Base-by-base conservation (phyloP, 2,329 filamentous ascomycete species). In the Cercospora sp. region DNA sequence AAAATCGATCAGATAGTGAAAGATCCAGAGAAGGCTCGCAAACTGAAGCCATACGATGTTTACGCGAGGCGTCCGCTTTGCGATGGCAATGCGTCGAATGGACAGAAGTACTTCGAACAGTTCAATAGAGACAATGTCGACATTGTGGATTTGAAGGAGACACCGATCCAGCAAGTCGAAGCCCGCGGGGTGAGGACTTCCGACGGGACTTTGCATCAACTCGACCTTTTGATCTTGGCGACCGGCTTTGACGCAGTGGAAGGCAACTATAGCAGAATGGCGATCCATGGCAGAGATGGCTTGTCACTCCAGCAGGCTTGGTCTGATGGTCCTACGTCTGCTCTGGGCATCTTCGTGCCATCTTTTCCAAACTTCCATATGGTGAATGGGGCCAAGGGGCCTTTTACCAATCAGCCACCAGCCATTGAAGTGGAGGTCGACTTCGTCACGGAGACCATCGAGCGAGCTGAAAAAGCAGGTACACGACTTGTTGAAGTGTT, bases 11-110 rank as follows among this genome's bases (percentile, higher is more conserved):
- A 77, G 8, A 81, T 86, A 2, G 81, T 89, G 42, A 76, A 79
- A 0, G 85, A 88, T 64, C 81, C 85, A 0, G 75, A 75, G 26
- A 80, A 82, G 67, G 77, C 81, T 18, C 83, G 86, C n/a, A 70
- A 87, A 2, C 78, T 89, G 9, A 85, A 85, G 0, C 87, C 87
- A 0, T 69, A 79, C 2, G 76, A 84, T 55, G 82, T 81, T 75
- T 85, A 83, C 0, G 84, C 87, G 61, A 82, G 79, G 8, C 64
- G 71, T 9, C 69, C 81, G 5, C 57, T 72, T 6, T 68, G 76
- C 20, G 71, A 74, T 30, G 78, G 78, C 5, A 76, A 76, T 65
- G 79, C 70, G 6, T 78, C 77, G 18, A 77, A 83, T 4, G 81
- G 83, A 66, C 81, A 83, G 64, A 79, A 82, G 72, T 83, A 80